phyloP scores from a whole-genome alignment of 331 rosid genomes.

The Prunus yedoensis region DNA sequence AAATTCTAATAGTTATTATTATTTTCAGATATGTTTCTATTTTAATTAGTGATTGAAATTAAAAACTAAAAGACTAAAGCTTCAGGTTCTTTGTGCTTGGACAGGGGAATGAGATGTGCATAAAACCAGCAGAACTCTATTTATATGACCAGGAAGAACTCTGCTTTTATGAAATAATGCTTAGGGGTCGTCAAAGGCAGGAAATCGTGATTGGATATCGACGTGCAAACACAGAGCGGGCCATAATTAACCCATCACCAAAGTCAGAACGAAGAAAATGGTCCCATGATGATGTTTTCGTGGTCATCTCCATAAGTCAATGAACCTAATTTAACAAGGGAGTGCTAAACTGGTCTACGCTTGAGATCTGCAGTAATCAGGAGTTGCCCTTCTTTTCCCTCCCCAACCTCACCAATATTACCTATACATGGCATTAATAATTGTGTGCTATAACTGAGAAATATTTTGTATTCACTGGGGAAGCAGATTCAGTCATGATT shows the following conservation, averaged over 20 bases:
- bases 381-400: conserved; percentile 7
- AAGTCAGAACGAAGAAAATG: conserved; percentile 69
- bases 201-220: conserved; percentile 92
- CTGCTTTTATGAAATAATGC: conserved; percentile 81
- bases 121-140: conserved; percentile 90
- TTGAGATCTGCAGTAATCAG: background rate
- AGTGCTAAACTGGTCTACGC: background rate
- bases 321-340: conserved; percentile 20
- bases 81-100: background rate
- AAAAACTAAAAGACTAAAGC: background rate
- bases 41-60: background rate
- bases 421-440: background rate
- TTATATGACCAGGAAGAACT: conserved; percentile 87
- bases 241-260: conserved; percentile 73
- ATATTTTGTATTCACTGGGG: background rate
- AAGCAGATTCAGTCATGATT: conserved; percentile 7
- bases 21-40: background rate
- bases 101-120: conserved; percentile 96
- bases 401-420: background rate
- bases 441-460: background rate
- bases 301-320: conserved; percentile 61
- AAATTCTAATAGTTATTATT: background rate
- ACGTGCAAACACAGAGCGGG: conserved; percentile 59
- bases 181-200: conserved; percentile 73
- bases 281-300: conserved; percentile 87